Evolutionary conservation across 192 early-diverging fungal genomes (phyloP).

Genomic region (Podochytrium sp.): DNA sequence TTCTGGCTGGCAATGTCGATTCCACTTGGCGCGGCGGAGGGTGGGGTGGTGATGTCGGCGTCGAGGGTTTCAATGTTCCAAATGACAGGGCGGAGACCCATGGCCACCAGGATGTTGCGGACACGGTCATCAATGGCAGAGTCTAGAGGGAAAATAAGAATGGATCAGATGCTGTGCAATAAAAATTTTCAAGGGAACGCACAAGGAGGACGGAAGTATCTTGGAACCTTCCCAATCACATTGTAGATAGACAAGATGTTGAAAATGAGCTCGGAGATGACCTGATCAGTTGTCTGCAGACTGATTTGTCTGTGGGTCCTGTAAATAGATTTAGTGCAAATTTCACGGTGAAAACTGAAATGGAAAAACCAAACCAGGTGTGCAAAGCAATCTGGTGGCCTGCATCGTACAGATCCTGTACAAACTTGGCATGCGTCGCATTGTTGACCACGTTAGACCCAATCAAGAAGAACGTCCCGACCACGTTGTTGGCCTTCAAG

Average conservation of each 20-base stretch:
- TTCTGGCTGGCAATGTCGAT: slow-evolving; percentile 13
- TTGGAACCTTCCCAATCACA: slow-evolving; percentile 47
- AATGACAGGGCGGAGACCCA: slow-evolving; percentile 52
- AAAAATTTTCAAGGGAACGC: background rate
- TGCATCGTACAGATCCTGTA: slow-evolving; percentile 32
- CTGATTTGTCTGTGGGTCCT: slow-evolving; percentile 61
- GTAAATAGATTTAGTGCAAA: background rate
- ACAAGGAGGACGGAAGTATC: slow-evolving; percentile 68
- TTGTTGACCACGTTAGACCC: slow-evolving; percentile 54
- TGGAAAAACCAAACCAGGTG: slow-evolving; percentile 29
- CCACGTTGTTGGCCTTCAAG: slow-evolving; percentile 35
- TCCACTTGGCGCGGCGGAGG: background rate
- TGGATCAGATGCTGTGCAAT: background rate
- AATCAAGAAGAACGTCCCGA: slow-evolving; percentile 76
- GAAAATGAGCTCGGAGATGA: slow-evolving; percentile 73
- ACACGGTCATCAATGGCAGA: slow-evolving; percentile 78
- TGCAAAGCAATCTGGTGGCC: slow-evolving; percentile 43
- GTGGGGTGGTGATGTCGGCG: slow-evolving; percentile 4
- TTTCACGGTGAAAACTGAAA: too few species aligned
- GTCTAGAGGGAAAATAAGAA: slow-evolving; percentile 16
- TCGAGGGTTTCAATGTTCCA: slow-evolving; percentile 46
- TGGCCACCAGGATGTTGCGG: slow-evolving; percentile 59
- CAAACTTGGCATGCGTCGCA: slow-evolving; percentile 26
- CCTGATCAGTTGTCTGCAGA: slow-evolving; percentile 64
- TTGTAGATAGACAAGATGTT: slow-evolving; percentile 56